A percentile compares a stretch with the other conserved stretches of the same genome.
Conservation (phyloP, 2,329 filamentous ascomycete genomes). For the Biscogniauxia marginata region DNA sequence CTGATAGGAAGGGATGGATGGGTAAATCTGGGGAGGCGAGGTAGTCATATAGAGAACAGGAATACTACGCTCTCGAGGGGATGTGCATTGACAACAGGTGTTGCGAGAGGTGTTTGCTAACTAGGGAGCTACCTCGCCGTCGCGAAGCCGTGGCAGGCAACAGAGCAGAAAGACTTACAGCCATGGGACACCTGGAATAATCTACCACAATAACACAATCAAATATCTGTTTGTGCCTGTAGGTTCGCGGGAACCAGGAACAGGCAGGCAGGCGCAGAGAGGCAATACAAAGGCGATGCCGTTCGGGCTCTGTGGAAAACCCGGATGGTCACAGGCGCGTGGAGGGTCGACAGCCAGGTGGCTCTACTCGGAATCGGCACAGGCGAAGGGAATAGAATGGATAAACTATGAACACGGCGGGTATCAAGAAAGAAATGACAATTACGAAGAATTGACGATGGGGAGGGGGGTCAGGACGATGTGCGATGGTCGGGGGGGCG, state of each 20-base stretch:
- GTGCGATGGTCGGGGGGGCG: not conserved
- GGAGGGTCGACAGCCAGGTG: conserved; percentile 12
- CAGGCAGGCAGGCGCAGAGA: not conserved
- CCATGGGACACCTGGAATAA: conserved; percentile 1
- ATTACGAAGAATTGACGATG: conserved; percentile 16
- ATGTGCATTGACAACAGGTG: not conserved
- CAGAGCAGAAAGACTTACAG: not conserved
- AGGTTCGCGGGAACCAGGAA: not conserved
- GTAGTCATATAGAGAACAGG: not conserved
- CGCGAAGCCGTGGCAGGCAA: not conserved
- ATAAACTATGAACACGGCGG: conserved; percentile 14
- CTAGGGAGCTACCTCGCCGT: not conserved
- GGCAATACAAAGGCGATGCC: not conserved
- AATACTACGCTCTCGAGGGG: not conserved
- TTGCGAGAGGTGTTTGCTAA: not conserved
- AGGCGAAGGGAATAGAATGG: conserved; percentile 5
- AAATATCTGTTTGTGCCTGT: not conserved
- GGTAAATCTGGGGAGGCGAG: not conserved
- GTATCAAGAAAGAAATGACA: conserved; percentile 21
- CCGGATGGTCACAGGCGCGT: conserved; percentile 9
- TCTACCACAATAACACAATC: not conserved
- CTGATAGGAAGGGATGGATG: not conserved
- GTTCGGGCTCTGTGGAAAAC: not conserved
- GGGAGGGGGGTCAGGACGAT: not conserved
- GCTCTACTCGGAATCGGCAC: conserved; percentile 12